phyloP scores from a whole-genome alignment of 2,329 filamentous ascomycete species.

The Scytalidium lignicola region DNA sequence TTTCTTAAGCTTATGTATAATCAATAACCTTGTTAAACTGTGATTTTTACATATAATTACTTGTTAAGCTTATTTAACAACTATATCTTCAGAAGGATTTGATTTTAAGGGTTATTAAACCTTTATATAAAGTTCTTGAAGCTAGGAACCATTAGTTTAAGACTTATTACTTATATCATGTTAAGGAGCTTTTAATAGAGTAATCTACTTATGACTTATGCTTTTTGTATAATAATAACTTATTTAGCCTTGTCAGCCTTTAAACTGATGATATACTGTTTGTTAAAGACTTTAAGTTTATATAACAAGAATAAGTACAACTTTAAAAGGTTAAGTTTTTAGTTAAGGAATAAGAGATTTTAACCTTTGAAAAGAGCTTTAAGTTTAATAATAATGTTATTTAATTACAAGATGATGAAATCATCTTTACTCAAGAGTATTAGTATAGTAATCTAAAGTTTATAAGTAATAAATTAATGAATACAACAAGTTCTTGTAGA shows the following conservation, averaged over 20 bases:
- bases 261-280: conserved; percentile 11
- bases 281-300: conserved; percentile 1
- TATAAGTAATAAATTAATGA: conserved; percentile 1
- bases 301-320: not conserved
- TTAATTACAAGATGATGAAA: not conserved
- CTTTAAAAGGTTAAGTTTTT: conserved; percentile 7
- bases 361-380: not conserved
- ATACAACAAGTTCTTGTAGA: not conserved
- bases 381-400: not conserved
- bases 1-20: conserved; percentile 8
- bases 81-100: not conserved
- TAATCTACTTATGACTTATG: conserved; percentile 4
- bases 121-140: conserved; percentile 9
- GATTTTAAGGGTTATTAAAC: conserved; percentile 2
- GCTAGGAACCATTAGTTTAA: conserved; percentile 9
- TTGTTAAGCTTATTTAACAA: not conserved
- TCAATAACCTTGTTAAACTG: conserved; percentile 6
- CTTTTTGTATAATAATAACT: not conserved
- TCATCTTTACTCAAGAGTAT: not conserved
- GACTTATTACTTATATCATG: conserved; percentile 8
- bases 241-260: conserved; percentile 5
- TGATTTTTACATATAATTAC: conserved; percentile 7
- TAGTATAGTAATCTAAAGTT: not conserved
- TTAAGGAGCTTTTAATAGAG: conserved; percentile 2
- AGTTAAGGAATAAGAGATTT: conserved; percentile 3